Percentiles rank a stretch among this genome's conserved stretches.
Conservation (phyloP, 768 basidiomycete genomes). For the Cystofilobasidium bisporidii region DNA sequence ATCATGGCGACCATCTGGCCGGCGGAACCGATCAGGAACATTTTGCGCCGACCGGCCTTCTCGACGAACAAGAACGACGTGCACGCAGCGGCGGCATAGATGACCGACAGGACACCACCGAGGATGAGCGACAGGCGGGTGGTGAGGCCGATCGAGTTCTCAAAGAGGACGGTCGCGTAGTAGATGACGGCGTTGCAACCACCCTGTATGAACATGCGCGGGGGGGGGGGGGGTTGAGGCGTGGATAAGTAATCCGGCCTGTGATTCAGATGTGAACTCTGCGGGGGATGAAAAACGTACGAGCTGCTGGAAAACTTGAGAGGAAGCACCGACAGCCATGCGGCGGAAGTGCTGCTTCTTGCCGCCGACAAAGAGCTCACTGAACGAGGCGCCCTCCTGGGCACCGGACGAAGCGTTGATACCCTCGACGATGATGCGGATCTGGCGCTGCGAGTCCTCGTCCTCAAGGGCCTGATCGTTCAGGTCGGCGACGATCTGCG, state of each 20-base stretch:
- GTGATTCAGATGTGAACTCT: too few species aligned
- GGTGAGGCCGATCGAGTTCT: slow-evolving; percentile 39
- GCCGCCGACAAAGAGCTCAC: slow-evolving; percentile 37
- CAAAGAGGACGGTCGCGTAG: slow-evolving; percentile 42
- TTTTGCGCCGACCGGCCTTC: slow-evolving; percentile 42
- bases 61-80: slow-evolving; percentile 42
- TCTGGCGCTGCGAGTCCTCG: slow-evolving; percentile 31
- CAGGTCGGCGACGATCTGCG: slow-evolving; percentile 31
- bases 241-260: too few species aligned
- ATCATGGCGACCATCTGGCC: slow-evolving; percentile 44
- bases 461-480: slow-evolving; percentile 31
- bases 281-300: too few species aligned
- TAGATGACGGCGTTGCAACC: slow-evolving; percentile 45
- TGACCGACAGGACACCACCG: slow-evolving; percentile 40
- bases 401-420: slow-evolving; percentile 36
- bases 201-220: too few species aligned
- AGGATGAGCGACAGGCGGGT: slow-evolving; percentile 41
- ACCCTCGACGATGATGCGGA: slow-evolving; percentile 39
- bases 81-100: slow-evolving; percentile 40
- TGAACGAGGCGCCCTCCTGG: slow-evolving; percentile 30
- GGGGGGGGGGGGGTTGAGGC: too few species aligned
- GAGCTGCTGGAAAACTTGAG: slow-evolving; percentile 43
- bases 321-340: slow-evolving; percentile 42
- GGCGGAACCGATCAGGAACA: slow-evolving; percentile 44
- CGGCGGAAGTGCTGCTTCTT: slow-evolving; percentile 43